A percentile compares a stretch with the other conserved stretches of the same genome.
phyloP scores from a whole-genome alignment of 139 green algal species.

The Auxenochlorella pyrenoidosa region DNA sequence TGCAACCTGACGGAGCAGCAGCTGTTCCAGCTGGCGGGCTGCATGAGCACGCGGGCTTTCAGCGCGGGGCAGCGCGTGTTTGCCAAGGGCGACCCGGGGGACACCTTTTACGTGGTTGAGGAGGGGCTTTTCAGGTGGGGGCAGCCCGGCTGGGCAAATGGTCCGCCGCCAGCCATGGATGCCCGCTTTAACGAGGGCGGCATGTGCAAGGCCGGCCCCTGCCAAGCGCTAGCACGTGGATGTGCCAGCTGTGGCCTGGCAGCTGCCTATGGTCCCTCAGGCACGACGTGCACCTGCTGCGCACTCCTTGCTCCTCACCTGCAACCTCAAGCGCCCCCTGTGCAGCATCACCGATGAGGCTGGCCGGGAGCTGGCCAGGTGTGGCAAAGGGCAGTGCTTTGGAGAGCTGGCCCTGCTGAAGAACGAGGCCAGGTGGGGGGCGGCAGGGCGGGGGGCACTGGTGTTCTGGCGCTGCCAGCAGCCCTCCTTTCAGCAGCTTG shows the following conservation, averaged over 20 bases:
- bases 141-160: not conserved
- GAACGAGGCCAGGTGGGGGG: constrained; percentile 52
- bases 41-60: constrained; percentile 55
- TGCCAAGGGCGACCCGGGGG: constrained; percentile 59
- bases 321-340: not conserved
- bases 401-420: constrained; percentile 89
- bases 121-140: constrained; percentile 70
- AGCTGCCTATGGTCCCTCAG: too few species aligned
- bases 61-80: constrained; percentile 65
- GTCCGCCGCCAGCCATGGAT: too few species aligned
- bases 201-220: too few species aligned
- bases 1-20: constrained; percentile 78
- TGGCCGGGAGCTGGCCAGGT: constrained; percentile 61
- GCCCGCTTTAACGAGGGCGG: too few species aligned
- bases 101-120: constrained; percentile 92
- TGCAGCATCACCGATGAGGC: constrained; percentile 65
- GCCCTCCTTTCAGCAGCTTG: not conserved
- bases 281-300: too few species aligned
- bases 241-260: too few species aligned
- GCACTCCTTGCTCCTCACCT: not conserved
- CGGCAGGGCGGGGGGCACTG: constrained; percentile 13
- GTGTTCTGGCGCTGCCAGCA: not conserved
- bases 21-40: constrained; percentile 78
- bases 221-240: too few species aligned
- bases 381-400: constrained; percentile 87